Percentiles rank a stretch among this genome's conserved stretches.
phyloP scores from a whole-genome alignment of 768 basidiomycete species.

The Gautieria morchelliformis region DNA sequence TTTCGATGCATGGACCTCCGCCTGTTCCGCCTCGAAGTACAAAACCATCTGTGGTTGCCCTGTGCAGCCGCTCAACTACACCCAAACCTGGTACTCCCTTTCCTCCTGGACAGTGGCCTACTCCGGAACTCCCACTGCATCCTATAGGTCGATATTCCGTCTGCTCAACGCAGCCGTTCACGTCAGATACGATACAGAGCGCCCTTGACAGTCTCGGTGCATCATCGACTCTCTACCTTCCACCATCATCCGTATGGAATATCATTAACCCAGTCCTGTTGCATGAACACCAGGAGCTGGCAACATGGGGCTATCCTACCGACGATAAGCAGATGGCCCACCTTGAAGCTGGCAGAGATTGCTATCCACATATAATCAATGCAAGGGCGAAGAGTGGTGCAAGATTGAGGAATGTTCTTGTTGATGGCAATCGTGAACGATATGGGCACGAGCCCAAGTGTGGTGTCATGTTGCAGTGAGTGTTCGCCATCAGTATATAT shows the following conservation, averaged over 20 bases:
- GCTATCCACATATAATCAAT: constrained; percentile 9
- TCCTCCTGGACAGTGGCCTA: constrained; percentile 10
- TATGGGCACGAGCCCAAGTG: constrained; percentile 12
- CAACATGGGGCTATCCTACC: constrained; percentile 15
- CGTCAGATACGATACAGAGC: constrained; percentile 11
- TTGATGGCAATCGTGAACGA: constrained; percentile 16
- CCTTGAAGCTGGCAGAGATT: constrained; percentile 13
- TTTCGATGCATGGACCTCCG: background rate
- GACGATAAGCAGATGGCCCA: constrained; percentile 13
- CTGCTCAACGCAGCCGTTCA: constrained; percentile 1
- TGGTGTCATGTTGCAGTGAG: constrained; percentile 15
- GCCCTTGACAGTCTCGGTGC: constrained; percentile 15
- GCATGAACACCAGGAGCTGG: constrained; percentile 14
- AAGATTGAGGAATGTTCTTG: constrained; percentile 13
- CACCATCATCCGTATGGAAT: constrained; percentile 10
- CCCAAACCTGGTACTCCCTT: constrained; percentile 7
- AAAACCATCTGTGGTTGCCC: background rate
- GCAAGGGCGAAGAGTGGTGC: constrained; percentile 11
- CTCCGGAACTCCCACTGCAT: constrained; percentile 9
- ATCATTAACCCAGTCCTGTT: constrained; percentile 11
- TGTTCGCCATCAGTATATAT: background rate
- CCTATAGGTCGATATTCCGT: constrained; percentile 4
- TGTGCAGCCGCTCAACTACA: background rate
- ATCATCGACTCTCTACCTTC: constrained; percentile 15
- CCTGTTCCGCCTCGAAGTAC: background rate